Conservation (phyloP, 2,329 filamentous ascomycete genomes). For the Microcera coccophila region DNA sequence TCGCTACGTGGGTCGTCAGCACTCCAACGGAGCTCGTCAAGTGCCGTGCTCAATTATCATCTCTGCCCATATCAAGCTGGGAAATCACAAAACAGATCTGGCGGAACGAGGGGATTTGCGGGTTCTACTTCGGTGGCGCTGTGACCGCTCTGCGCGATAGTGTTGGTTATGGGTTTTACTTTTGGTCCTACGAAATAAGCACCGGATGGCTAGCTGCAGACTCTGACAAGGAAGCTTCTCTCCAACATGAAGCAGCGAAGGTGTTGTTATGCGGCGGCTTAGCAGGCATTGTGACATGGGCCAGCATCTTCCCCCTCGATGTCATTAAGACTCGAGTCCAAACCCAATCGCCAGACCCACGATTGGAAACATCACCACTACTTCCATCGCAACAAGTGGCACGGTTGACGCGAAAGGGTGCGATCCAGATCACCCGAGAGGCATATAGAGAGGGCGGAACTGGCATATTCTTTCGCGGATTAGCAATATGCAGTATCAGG, state of each 20-base stretch:
- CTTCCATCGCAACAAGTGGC: conserved; percentile 18
- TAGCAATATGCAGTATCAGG: conserved; percentile 76
- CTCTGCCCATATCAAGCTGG: conserved; percentile 53
- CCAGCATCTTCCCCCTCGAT: conserved; percentile 84
- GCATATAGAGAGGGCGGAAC: conserved; percentile 63
- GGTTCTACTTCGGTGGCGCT: conserved; percentile 75
- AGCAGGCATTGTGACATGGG: conserved; percentile 85
- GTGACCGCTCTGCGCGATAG: conserved; percentile 81
- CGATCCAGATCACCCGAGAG: conserved; percentile 60
- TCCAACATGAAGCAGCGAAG: conserved; percentile 51
- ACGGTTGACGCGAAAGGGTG: conserved; percentile 38
- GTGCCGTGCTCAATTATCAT: conserved; percentile 71
- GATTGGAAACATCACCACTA: conserved; percentile 13
- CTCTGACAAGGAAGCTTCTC: conserved; percentile 17
- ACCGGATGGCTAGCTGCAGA: conserved; percentile 49
- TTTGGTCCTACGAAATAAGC: conserved; percentile 83
- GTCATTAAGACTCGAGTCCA: conserved; percentile 93
- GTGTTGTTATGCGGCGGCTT: conserved; percentile 80
- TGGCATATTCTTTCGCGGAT: conserved; percentile 64
- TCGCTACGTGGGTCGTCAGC: conserved; percentile 81
- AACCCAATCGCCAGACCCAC: conserved; percentile 51
- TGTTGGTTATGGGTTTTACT: conserved; percentile 96
- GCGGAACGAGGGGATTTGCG: conserved; percentile 55
- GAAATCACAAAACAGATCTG: conserved; percentile 60
- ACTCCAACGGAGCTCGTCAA: conserved; percentile 90